A percentile compares a stretch with the other conserved stretches of the same genome.
These are phyloP conservation scores for Spizellomyces punctatus DNA, from an alignment of 192 early-diverging fungal species.

Conservation along the genomic window DNA sequence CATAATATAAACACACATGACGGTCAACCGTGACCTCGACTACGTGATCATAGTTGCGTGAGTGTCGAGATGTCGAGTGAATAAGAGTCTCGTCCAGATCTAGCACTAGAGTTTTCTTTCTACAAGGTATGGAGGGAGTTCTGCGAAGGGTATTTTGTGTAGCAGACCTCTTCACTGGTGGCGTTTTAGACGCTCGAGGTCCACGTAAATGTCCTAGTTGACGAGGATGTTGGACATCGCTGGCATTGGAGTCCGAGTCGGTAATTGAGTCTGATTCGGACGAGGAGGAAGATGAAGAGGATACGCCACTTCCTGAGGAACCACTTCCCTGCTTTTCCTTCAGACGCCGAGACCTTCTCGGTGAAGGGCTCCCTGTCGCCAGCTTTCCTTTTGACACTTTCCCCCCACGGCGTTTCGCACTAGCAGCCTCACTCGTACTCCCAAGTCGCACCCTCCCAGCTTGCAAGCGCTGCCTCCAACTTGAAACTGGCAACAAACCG, in stretches of 20 bases:
- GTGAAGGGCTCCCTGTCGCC: neutral
- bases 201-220: too few relatives aligned
- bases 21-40: constrained; percentile 85
- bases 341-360: constrained; percentile 4
- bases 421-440: too few relatives aligned
- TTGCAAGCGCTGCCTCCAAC: neutral
- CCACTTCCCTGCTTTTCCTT: neutral
- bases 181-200: too few relatives aligned
- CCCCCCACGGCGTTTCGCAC: too few relatives aligned
- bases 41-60: constrained; percentile 69
- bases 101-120: constrained; percentile 52
- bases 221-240: neutral
- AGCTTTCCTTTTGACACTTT: too few relatives aligned
- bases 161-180: too few relatives aligned
- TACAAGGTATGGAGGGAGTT: neutral
- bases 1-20: constrained; percentile 82
- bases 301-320: neutral
- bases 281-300: neutral
- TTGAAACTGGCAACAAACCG: neutral
- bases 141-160: too few relatives aligned
- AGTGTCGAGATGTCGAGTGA: constrained; percentile 69
- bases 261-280: constrained; percentile 12
- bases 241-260: constrained; percentile 25
- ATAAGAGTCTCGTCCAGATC: constrained; percentile 78
- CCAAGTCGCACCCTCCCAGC: neutral